Evolutionary conservation across 495 filamentous ascomycete genomes (phyloP).

Genomic region (Penicillium silybi): DNA sequence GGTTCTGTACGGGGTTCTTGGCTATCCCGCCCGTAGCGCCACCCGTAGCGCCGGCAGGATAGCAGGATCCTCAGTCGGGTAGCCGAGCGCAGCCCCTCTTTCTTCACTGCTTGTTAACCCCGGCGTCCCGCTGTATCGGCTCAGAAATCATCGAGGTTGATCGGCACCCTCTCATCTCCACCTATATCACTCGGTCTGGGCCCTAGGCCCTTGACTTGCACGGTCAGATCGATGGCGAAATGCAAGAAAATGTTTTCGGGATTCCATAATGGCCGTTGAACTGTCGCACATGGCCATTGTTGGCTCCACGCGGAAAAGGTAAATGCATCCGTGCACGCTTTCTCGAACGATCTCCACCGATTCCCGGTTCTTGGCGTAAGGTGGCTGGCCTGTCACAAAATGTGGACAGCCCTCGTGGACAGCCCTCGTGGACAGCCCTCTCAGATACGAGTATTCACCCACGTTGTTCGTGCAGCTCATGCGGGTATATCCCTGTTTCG

Average conservation of each 20-base stretch:
- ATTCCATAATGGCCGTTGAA: too few species aligned
- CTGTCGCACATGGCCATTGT: too few species aligned
- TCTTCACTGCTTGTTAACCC: too few species aligned
- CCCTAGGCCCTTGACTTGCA: not conserved
- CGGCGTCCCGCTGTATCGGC: not conserved
- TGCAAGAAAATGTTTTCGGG: too few species aligned
- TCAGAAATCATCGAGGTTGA: not conserved
- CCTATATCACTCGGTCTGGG: too few species aligned
- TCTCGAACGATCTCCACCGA: slow-evolving; percentile 4
- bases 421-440: too few species aligned
- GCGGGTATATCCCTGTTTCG: not conserved
- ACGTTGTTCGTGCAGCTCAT: not conserved
- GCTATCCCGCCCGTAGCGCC: slow-evolving; percentile 1
- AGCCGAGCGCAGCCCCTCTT: slow-evolving; percentile 9
- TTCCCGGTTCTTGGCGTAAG: too few species aligned
- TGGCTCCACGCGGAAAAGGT: not conserved
- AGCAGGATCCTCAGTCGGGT: slow-evolving; percentile 18
- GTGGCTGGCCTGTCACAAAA: not conserved
- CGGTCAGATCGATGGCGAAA: not conserved
- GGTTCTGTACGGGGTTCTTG: too few species aligned
- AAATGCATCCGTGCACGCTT: not conserved
- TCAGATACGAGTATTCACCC: not conserved
- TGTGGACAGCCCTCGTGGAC: too few species aligned
- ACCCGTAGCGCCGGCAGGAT: too few species aligned
- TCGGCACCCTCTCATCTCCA: not conserved